A percentile compares a stretch with the other conserved stretches of the same genome.
These are phyloP conservation scores for Suillus plorans DNA, from an alignment of 768 basidiomycete genomes.

Conservation along the genomic window DNA sequence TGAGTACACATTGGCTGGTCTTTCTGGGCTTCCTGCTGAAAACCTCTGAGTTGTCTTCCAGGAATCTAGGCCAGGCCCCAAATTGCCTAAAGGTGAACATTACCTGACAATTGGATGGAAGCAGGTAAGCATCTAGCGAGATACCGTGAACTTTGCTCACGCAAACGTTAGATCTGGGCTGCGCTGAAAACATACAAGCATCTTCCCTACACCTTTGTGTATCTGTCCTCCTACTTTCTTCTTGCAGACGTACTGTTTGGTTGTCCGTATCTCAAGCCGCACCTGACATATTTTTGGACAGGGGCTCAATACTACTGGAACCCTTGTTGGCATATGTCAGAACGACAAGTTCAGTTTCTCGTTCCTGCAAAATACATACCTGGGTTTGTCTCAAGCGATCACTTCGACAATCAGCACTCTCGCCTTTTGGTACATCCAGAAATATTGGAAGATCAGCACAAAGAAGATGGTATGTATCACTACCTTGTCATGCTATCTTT, in stretches of 20 bases:
- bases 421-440: constrained; percentile 84
- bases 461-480: constrained; percentile 68
- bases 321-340: constrained; percentile 72
- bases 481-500: constrained; percentile 25
- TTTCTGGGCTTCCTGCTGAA: constrained; percentile 3
- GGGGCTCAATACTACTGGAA: constrained; percentile 81
- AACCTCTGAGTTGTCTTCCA: constrained; percentile 68
- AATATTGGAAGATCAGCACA: constrained; percentile 73
- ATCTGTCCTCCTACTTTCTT: constrained; percentile 73
- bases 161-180: constrained; percentile 64
- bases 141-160: constrained; percentile 6
- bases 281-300: constrained; percentile 27
- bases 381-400: constrained; percentile 72
- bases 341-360: constrained; percentile 81
- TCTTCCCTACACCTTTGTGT: constrained; percentile 80
- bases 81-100: constrained; percentile 71
- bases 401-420: constrained; percentile 72
- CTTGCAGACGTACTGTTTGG: constrained; percentile 67
- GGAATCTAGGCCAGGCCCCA: constrained; percentile 76
- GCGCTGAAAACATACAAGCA: constrained; percentile 74
- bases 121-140: constrained; percentile 45
- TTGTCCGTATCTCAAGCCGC: neutral
- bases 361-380: constrained; percentile 78
- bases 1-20: constrained; percentile 33
- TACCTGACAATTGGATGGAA: constrained; percentile 88